These are phyloP conservation scores for Colletotrichum agaves DNA, from an alignment of 2,329 filamentous ascomycete genomes.

Conservation along the genomic window DNA sequence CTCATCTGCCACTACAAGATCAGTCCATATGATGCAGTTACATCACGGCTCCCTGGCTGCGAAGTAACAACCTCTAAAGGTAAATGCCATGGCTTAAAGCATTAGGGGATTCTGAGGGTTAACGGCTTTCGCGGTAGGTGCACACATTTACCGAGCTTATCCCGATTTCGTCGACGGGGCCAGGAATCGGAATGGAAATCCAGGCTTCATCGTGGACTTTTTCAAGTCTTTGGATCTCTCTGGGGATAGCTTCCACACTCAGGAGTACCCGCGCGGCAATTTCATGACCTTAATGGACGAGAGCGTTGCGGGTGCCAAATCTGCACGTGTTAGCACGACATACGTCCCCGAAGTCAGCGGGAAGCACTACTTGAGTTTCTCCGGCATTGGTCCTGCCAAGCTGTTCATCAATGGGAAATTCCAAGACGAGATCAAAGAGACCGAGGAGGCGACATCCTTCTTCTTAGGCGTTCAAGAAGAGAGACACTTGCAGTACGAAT, in stretches of 20 bases:
- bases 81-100: not conserved
- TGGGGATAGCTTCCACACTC: not conserved
- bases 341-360: slow-evolving; percentile 38
- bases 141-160: not conserved
- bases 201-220: slow-evolving; percentile 40
- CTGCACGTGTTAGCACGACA: not conserved
- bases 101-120: not conserved
- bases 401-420: slow-evolving; percentile 70
- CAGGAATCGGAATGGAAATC: slow-evolving; percentile 39
- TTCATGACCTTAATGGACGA: slow-evolving; percentile 13
- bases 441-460: slow-evolving; percentile 70
- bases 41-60: not conserved
- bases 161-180: not conserved
- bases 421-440: slow-evolving; percentile 56
- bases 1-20: slow-evolving; percentile 43
- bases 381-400: slow-evolving; percentile 65
- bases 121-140: not conserved
- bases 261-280: not conserved
- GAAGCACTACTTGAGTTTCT: slow-evolving; percentile 45
- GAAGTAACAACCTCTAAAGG: not conserved
- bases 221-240: not conserved
- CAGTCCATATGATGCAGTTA: not conserved
- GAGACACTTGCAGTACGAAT: not conserved
- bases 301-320: not conserved
- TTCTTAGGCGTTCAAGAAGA: slow-evolving; percentile 67